Percentiles rank a stretch among this genome's conserved stretches.
Evolutionary conservation across 2,329 filamentous ascomycete species (phyloP).

Genomic region (Diaporthe citriasiana): DNA sequence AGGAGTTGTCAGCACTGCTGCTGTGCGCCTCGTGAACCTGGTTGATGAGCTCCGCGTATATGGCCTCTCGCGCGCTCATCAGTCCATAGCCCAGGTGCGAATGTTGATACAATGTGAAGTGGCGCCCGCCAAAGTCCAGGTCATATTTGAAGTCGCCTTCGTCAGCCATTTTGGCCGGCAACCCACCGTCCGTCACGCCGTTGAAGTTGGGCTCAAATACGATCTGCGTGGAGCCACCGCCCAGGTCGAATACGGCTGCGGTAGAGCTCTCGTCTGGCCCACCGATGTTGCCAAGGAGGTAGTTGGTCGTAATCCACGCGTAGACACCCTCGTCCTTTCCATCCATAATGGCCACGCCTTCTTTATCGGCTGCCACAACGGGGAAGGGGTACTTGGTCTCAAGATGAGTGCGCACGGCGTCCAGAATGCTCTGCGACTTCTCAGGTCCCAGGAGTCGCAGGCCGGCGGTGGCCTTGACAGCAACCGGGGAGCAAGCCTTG

Average conservation of each 20-base stretch:
- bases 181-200: slow-evolving; percentile 77
- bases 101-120: slow-evolving; percentile 97
- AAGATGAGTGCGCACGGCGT: slow-evolving; percentile 85
- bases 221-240: slow-evolving; percentile 97
- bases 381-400: slow-evolving; percentile 96
- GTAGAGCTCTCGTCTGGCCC: slow-evolving; percentile 91
- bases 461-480: slow-evolving; percentile 98
- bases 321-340: slow-evolving; percentile 97
- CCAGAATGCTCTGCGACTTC: slow-evolving; percentile 85
- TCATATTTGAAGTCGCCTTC: slow-evolving; percentile 97
- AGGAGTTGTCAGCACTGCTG: slow-evolving; percentile 65
- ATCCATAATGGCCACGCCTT: slow-evolving; percentile 97
- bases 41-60: slow-evolving; percentile 83
- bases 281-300: slow-evolving; percentile 97
- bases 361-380: slow-evolving; percentile 85
- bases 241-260: slow-evolving; percentile 95
- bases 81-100: slow-evolving; percentile 97
- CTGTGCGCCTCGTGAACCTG: slow-evolving; percentile 76
- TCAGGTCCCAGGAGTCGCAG: slow-evolving; percentile 87
- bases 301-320: slow-evolving; percentile 99
- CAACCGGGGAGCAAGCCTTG: slow-evolving; percentile 91
- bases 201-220: slow-evolving; percentile 98
- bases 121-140: slow-evolving; percentile 88
- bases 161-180: slow-evolving; percentile 86
- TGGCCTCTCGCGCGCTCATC: slow-evolving; percentile 91